phyloP scores from a whole-genome alignment of 1,284 basidiomycete genomes.

The Apiotrichum porosum region DNA sequence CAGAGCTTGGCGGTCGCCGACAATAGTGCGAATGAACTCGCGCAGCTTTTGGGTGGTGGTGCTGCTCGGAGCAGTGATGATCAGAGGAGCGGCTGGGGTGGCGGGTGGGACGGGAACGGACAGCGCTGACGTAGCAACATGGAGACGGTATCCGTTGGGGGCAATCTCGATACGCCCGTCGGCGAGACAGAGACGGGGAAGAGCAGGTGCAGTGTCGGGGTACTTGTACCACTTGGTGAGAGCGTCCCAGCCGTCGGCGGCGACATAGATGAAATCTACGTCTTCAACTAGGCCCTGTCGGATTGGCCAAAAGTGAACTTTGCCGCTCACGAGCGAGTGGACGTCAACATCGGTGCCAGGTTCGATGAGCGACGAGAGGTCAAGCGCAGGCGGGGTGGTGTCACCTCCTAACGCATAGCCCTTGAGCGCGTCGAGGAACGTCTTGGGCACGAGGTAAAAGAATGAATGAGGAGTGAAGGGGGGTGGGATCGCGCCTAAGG shows the following conservation, averaged over 20 bases:
- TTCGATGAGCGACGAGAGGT: conserved; percentile 25
- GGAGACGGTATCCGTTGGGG: conserved; percentile 65
- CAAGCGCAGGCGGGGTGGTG: conserved; percentile 14
- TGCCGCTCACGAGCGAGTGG: conserved; percentile 12
- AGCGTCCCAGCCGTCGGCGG: conserved; percentile 64
- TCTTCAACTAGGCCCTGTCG: conserved; percentile 56
- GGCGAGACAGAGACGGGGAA: conserved; percentile 55
- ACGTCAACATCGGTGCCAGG: conserved; percentile 20
- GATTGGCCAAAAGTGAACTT: conserved; percentile 31
- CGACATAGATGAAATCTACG: conserved; percentile 72
- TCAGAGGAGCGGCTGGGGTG: conserved; percentile 1
- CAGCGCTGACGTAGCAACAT: conserved; percentile 39
- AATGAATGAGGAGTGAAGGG: conserved; percentile 27
- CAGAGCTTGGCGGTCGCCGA: conserved; percentile 1
- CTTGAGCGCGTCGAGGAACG: conserved; percentile 27
- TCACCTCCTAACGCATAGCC: conserved; percentile 23
- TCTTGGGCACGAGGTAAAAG: conserved; percentile 40
- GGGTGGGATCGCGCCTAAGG: conserved; percentile 29
- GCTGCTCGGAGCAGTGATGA: conserved; percentile 10
- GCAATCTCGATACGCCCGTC: conserved; percentile 63
- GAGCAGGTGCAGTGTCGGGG: conserved; percentile 30
- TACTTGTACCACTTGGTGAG: conserved; percentile 50
- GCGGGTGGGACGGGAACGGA: conserved; percentile 15
- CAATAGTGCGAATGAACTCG: conserved; percentile 6
- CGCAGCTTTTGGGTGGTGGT: conserved; percentile 8